phyloP scores from a whole-genome alignment of 2,329 filamentous ascomycete genomes.

The Aspergillus luchuensis region DNA sequence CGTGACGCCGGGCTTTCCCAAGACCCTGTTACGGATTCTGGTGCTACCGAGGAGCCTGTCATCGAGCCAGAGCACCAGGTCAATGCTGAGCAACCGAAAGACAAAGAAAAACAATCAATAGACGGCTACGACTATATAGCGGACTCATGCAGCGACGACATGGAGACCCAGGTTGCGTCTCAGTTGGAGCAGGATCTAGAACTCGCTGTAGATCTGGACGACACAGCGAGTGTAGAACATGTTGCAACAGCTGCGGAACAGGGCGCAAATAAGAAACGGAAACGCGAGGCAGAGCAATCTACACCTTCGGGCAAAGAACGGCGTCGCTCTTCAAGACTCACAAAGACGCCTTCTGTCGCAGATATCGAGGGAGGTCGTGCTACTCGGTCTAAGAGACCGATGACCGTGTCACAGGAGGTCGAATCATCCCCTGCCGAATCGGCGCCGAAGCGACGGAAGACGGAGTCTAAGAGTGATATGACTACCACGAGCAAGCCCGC shows the following conservation, averaged over 20 bases:
- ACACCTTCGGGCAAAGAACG: conserved; percentile 25
- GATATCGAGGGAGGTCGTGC: conserved; percentile 15
- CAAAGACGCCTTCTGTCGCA: conserved; percentile 13
- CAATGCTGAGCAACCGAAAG: neutral
- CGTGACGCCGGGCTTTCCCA: neutral
- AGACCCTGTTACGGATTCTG: neutral
- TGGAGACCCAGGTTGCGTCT: conserved; percentile 48
- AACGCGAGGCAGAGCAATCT: conserved; percentile 29
- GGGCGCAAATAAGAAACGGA: conserved; percentile 37
- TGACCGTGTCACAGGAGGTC: conserved; percentile 6
- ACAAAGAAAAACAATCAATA: neutral
- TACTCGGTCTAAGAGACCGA: conserved; percentile 20
- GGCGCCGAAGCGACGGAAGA: conserved; percentile 29
- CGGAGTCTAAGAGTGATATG: conserved; percentile 19
- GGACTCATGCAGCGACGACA: conserved; percentile 44
- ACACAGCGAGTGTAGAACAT: conserved; percentile 12
- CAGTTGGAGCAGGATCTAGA: conserved; percentile 50
- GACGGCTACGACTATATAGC: conserved; percentile 26
- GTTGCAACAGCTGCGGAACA: conserved; percentile 8
- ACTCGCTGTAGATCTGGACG: conserved; percentile 37
- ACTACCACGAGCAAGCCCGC: neutral
- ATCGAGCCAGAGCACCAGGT: neutral
- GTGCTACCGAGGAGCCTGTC: neutral
- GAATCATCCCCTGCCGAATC: conserved; percentile 23
- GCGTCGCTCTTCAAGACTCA: conserved; percentile 34